Conservation (phyloP, 1,284 basidiomycete species). For the Termitomyces sp. region DNA sequence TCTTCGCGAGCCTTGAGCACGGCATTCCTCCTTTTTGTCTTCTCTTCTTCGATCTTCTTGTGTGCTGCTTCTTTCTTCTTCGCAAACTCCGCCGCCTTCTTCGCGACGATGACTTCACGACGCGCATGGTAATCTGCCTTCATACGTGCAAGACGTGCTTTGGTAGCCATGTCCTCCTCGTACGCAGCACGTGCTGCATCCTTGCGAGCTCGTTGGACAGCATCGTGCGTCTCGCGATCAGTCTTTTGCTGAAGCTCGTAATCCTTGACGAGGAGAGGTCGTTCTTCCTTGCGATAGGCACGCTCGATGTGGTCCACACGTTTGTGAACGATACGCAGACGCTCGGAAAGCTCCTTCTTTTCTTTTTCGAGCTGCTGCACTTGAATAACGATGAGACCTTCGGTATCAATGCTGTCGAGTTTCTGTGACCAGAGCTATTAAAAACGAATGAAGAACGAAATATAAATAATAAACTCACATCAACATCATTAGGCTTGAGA, state of each 20-base stretch:
- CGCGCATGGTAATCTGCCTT: constrained; percentile 69
- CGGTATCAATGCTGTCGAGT: constrained; percentile 82
- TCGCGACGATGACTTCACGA: constrained; percentile 55
- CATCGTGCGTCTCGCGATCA: constrained; percentile 71
- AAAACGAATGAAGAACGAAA: not conserved
- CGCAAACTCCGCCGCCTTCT: constrained; percentile 70
- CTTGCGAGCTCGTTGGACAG: constrained; percentile 56
- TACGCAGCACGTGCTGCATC: constrained; percentile 64
- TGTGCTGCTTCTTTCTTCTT: constrained; percentile 56
- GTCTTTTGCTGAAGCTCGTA: constrained; percentile 83
- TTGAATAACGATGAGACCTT: constrained; percentile 86
- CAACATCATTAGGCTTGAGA: constrained; percentile 76
- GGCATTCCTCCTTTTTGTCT: constrained; percentile 62
- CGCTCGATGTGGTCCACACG: constrained; percentile 96
- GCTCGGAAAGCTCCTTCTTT: constrained; percentile 85
- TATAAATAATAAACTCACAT: constrained; percentile 43
- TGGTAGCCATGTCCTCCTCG: constrained; percentile 69
- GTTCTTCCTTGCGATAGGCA: constrained; percentile 92
- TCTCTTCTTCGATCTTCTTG: constrained; percentile 82
- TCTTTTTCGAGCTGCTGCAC: constrained; percentile 96
- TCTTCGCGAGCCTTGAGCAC: constrained; percentile 57
- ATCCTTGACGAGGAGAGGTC: constrained; percentile 81
- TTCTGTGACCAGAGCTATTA: constrained; percentile 42
- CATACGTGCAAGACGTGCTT: constrained; percentile 75
- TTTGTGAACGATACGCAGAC: constrained; percentile 82